Percentiles rank a stretch among this genome's conserved stretches.
These are phyloP conservation scores for Xylaria sp. DNA, from an alignment of 2,329 filamentous ascomycete genomes.

Conservation along the genomic window DNA sequence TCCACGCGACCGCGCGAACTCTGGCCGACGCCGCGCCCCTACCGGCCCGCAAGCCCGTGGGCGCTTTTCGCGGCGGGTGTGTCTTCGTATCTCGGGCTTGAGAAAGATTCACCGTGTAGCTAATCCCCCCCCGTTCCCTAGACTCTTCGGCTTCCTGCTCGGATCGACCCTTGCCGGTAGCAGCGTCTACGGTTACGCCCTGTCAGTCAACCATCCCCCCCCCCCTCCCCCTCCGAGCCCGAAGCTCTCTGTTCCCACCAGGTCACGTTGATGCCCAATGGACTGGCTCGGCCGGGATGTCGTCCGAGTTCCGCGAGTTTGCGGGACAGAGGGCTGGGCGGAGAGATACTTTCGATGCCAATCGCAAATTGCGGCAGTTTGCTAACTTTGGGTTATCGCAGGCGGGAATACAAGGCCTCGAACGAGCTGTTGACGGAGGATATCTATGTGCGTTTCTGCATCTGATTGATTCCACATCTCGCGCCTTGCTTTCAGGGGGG, in stretches of 20 bases:
- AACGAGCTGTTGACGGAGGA: constrained; percentile 94
- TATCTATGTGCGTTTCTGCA: constrained; percentile 78
- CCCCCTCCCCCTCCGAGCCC: not conserved
- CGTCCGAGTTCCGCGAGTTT: not conserved
- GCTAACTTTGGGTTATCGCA: constrained; percentile 23
- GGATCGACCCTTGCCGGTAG: constrained; percentile 79
- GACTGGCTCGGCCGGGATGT: not conserved
- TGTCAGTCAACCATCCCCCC: constrained; percentile 44
- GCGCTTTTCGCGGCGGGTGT: constrained; percentile 65
- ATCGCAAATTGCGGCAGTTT: not conserved
- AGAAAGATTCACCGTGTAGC: too few species aligned
- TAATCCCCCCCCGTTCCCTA: constrained; percentile 40
- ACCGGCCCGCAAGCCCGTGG: constrained; percentile 60
- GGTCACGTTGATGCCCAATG: too few species aligned
- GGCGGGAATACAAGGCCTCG: constrained; percentile 85
- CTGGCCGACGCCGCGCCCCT: constrained; percentile 51
- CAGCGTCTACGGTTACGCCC: constrained; percentile 87
- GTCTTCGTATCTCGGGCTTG: constrained; percentile 30
- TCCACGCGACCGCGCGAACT: constrained; percentile 53
- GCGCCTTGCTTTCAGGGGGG: constrained; percentile 18
- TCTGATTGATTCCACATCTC: constrained; percentile 38
- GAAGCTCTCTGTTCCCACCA: not conserved
- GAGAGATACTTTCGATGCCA: not conserved
- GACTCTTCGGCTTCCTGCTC: constrained; percentile 88
- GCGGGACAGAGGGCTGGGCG: not conserved